phyloP scores from a whole-genome alignment of 75 land plant genomes.

The Pinus tabuliformis region DNA sequence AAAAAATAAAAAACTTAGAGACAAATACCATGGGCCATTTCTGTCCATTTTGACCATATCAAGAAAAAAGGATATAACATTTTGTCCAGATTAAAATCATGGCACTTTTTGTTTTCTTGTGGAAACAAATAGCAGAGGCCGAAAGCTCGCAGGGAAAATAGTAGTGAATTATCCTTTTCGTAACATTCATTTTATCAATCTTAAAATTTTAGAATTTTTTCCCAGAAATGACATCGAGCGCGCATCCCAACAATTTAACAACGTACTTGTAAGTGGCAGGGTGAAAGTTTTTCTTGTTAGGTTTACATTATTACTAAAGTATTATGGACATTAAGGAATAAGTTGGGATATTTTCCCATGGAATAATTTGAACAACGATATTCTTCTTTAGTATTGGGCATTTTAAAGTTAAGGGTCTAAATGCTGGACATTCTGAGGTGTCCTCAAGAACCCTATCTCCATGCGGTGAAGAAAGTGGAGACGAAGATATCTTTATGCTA shows the following conservation, averaged over 20 bases:
- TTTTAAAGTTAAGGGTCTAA: neutral
- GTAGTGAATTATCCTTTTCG: neutral
- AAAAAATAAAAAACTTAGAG: too few relatives aligned
- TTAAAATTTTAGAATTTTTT: neutral
- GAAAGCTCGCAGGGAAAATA: neutral
- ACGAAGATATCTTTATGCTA: too few relatives aligned
- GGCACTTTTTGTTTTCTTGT: neutral
- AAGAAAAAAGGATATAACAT: too few relatives aligned
- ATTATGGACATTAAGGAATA: neutral
- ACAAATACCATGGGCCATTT: too few relatives aligned
- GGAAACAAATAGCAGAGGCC: neutral
- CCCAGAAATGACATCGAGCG: too few relatives aligned
- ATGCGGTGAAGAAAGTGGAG: conserved; percentile 16
- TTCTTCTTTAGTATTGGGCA: neutral
- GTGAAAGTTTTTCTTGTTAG: too few relatives aligned
- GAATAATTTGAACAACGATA: neutral
- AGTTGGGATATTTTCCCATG: neutral
- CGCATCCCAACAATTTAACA: too few relatives aligned
- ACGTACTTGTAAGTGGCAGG: too few relatives aligned
- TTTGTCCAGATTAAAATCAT: neutral
- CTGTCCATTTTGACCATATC: too few relatives aligned
- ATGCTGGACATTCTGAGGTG: conserved; percentile 1
- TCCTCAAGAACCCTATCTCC: neutral
- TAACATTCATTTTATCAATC: neutral
- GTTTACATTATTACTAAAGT: neutral